These are phyloP conservation scores for Pseudogymnoascus sp. DNA, from an alignment of 2,329 filamentous ascomycete genomes.

Conservation along the genomic window DNA sequence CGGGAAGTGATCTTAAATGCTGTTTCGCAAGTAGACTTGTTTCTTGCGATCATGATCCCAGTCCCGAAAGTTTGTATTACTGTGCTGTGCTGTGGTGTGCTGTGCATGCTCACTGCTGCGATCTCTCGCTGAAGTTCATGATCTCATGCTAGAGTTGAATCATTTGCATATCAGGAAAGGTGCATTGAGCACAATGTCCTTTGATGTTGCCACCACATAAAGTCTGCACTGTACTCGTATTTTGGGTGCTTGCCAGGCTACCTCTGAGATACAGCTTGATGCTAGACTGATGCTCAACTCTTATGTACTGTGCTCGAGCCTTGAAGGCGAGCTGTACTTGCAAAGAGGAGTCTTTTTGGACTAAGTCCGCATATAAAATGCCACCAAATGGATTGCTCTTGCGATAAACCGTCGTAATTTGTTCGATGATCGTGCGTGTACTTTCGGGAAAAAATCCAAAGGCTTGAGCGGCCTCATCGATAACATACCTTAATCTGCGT, in stretches of 20 bases:
- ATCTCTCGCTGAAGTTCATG: conserved; percentile 36
- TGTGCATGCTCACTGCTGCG: conserved; percentile 44
- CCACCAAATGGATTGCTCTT: conserved; percentile 3
- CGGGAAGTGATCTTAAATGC: not conserved
- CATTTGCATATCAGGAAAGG: not conserved
- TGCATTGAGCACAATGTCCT: conserved; percentile 6
- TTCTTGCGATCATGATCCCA: not conserved
- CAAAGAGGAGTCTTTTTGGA: conserved; percentile 8
- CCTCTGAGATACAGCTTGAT: conserved; percentile 35
- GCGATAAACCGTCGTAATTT: conserved; percentile 6
- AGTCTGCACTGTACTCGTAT: conserved; percentile 30
- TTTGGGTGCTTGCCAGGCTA: conserved; percentile 47
- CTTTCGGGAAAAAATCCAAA: conserved; percentile 68
- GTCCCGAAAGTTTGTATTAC: not conserved
- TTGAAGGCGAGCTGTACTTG: conserved; percentile 20
- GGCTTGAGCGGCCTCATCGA: conserved; percentile 64
- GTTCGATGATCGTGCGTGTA: conserved; percentile 30
- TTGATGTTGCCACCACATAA: conserved; percentile 8
- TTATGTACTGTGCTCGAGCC: conserved; percentile 31
- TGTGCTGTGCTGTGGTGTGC: conserved; percentile 20
- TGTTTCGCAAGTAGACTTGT: not conserved
- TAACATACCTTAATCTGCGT: conserved; percentile 99
- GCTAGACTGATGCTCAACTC: conserved; percentile 55
- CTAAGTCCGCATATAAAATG: conserved; percentile 9
- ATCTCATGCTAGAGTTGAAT: conserved; percentile 18